Evolutionary conservation across 768 basidiomycete species (phyloP).

Genomic region (Macrocybe gigantea): DNA sequence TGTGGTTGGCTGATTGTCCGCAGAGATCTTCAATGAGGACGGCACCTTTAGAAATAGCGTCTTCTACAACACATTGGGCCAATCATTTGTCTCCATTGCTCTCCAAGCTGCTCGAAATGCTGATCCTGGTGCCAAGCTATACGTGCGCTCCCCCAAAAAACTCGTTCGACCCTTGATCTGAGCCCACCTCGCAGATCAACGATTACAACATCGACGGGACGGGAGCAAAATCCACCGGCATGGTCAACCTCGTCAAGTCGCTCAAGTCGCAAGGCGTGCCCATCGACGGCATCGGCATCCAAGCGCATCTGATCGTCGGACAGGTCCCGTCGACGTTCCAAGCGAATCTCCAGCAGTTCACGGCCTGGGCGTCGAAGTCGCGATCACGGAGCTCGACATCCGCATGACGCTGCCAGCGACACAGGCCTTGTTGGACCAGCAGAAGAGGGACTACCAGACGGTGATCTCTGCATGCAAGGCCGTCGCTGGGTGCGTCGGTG

Average conservation of each 20-base stretch:
- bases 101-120: conserved; percentile 47
- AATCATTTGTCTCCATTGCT: conserved; percentile 44
- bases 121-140: conserved; percentile 52
- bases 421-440: conserved; percentile 41
- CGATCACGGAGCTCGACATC: conserved; percentile 65
- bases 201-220: conserved; percentile 37
- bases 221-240: conserved; percentile 49
- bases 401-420: conserved; percentile 53
- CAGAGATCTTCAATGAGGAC: conserved; percentile 56
- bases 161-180: neutral
- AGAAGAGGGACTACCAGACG: conserved; percentile 50
- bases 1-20: neutral
- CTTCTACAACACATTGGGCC: conserved; percentile 46
- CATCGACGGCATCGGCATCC: conserved; percentile 57
- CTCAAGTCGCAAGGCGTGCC: conserved; percentile 44
- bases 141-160: conserved; percentile 23
- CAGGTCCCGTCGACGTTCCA: conserved; percentile 43
- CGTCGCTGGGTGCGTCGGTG: conserved; percentile 33
- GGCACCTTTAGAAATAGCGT: conserved; percentile 50
- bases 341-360: conserved; percentile 45
- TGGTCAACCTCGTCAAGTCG: conserved; percentile 44
- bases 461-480: conserved; percentile 49
- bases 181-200: conserved; percentile 20
- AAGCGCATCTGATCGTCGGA: conserved; percentile 57
- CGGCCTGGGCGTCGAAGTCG: conserved; percentile 59